A percentile compares a stretch with the other conserved stretches of the same genome.
These are phyloP conservation scores for Stenocarpella maydis DNA, from an alignment of 2,329 filamentous ascomycete species.

Conservation along the genomic window DNA sequence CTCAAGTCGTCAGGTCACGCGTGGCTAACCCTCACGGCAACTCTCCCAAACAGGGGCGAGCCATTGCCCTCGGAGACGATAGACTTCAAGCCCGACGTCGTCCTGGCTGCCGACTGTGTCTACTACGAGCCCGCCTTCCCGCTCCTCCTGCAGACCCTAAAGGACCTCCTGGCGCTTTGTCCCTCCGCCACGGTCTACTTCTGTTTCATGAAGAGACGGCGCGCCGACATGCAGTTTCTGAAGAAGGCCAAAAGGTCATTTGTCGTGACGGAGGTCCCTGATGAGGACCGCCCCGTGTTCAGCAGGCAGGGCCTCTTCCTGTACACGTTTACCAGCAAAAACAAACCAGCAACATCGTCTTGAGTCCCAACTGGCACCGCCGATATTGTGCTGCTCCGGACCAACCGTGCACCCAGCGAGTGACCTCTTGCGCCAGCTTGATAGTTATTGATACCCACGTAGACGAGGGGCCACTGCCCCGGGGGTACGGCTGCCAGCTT, in stretches of 20 bases:
- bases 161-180: slow-evolving; percentile 76
- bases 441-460: neutral
- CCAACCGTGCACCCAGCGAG: neutral
- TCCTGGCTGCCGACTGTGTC: slow-evolving; percentile 95
- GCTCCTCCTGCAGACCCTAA: slow-evolving; percentile 80
- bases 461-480: neutral
- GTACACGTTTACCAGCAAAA: slow-evolving; percentile 61
- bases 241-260: slow-evolving; percentile 75
- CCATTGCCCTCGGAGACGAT: slow-evolving; percentile 61
- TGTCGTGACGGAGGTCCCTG: slow-evolving; percentile 66
- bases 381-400: neutral
- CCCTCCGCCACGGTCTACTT: slow-evolving; percentile 74
- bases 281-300: slow-evolving; percentile 67
- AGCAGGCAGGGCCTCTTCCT: slow-evolving; percentile 67
- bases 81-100: slow-evolving; percentile 73
- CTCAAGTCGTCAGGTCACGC: slow-evolving; percentile 29
- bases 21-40: neutral
- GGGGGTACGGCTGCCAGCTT: neutral
- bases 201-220: slow-evolving; percentile 92
- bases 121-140: slow-evolving; percentile 98
- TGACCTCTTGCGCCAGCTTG: neutral
- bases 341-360: neutral
- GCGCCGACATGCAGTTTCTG: slow-evolving; percentile 80
- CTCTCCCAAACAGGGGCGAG: slow-evolving; percentile 61
- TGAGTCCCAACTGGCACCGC: neutral